These are phyloP conservation scores for Starmerella etchellsii DNA, from an alignment of 805 yeast genomes.

Conservation along the genomic window DNA sequence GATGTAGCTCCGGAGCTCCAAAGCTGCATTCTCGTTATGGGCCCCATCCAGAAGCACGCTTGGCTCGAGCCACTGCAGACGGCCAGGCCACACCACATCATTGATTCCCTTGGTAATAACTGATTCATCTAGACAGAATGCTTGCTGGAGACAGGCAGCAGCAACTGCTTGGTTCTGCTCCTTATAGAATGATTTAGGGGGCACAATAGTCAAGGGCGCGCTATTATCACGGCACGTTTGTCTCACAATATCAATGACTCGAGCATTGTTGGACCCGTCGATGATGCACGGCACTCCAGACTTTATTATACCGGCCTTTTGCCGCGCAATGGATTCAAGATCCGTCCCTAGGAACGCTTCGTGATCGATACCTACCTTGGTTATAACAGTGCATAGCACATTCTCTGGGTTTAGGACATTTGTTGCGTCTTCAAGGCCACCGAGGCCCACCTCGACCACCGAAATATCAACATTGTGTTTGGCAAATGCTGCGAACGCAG, in stretches of 20 bases:
- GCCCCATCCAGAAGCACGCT: constrained; percentile 72
- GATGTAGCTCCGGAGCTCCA: constrained; percentile 50
- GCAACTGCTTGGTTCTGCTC: constrained; percentile 10
- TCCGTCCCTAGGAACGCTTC: constrained; percentile 61
- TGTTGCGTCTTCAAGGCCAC: constrained; percentile 83
- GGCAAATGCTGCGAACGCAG: constrained; percentile 67
- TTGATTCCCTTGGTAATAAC: constrained; percentile 40
- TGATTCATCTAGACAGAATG: not conserved
- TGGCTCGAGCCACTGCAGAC: constrained; percentile 45
- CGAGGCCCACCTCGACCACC: constrained; percentile 86
- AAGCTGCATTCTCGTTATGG: constrained; percentile 77
- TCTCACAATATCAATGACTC: constrained; percentile 31
- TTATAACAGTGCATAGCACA: constrained; percentile 55
- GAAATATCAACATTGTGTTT: constrained; percentile 53
- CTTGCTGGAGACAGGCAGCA: not conserved
- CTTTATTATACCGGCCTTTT: constrained; percentile 82
- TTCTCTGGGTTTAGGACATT: constrained; percentile 40
- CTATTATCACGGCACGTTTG: constrained; percentile 2
- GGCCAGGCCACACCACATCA: constrained; percentile 69
- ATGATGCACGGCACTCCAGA: constrained; percentile 47
- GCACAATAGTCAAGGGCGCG: constrained; percentile 1
- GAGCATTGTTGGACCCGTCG: constrained; percentile 50
- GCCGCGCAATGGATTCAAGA: constrained; percentile 49
- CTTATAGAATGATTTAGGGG: not conserved
- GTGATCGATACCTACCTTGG: constrained; percentile 82